Evolutionary conservation across 129 eudicot genomes (phyloP).

Genomic region (Ambrosia artemisiifolia): DNA sequence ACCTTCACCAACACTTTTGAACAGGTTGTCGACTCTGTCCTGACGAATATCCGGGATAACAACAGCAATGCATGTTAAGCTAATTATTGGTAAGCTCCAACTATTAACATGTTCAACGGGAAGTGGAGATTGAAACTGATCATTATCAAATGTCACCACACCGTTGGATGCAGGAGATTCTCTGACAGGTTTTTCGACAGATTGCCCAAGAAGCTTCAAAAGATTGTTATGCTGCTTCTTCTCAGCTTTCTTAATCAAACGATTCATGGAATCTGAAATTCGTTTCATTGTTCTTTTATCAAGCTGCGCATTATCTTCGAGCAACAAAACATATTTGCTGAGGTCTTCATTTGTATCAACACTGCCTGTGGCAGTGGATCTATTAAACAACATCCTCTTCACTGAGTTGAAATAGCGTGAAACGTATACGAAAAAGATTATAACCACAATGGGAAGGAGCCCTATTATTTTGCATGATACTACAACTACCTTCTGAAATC

Average conservation of each 20-base stretch:
- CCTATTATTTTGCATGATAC: not conserved
- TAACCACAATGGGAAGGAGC: not conserved
- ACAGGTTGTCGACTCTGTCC: not conserved
- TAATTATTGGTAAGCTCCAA: constrained; percentile 16
- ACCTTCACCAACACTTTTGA: not conserved
- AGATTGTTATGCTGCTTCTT: not conserved
- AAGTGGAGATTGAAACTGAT: not conserved
- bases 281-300: not conserved
- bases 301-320: not conserved
- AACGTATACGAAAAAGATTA: not conserved
- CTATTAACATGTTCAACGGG: not conserved
- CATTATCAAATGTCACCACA: not conserved
- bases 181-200: not conserved
- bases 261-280: constrained; percentile 6
- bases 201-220: not conserved
- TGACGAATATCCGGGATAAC: not conserved
- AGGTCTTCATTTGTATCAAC: not conserved
- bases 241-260: not conserved
- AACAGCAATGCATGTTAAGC: constrained; percentile 3
- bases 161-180: not conserved
- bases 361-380: not conserved
- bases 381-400: not conserved
- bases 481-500: constrained; percentile 8
- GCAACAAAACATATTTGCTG: not conserved
- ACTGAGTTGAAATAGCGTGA: not conserved